phyloP scores from a whole-genome alignment of 495 filamentous ascomycete genomes.

The Podospora pseudoanserina region DNA sequence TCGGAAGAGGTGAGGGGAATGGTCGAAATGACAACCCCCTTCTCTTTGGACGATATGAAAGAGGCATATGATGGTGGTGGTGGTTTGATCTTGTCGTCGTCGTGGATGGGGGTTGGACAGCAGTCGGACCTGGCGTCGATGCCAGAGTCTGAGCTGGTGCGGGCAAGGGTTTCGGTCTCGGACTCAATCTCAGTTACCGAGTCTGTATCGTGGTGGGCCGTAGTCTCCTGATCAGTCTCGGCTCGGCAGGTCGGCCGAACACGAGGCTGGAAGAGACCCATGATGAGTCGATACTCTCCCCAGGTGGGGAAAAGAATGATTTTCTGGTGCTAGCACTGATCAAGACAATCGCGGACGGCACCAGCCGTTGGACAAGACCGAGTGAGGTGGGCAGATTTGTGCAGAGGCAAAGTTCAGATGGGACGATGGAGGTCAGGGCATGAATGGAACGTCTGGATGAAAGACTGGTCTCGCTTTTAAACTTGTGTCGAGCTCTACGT shows the following conservation, averaged over 20 bases:
- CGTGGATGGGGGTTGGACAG: not conserved
- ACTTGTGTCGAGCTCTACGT: not conserved
- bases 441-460: not conserved
- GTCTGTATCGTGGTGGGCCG: not conserved
- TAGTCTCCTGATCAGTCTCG: not conserved
- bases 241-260: not conserved
- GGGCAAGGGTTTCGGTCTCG: not conserved
- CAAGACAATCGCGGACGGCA: not conserved
- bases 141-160: not conserved
- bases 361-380: not conserved
- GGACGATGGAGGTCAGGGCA: not conserved
- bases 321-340: no score
- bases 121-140: not conserved
- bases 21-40: not conserved
- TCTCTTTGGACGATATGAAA: not conserved
- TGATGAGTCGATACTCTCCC: not conserved
- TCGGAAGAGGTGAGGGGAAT: not conserved
- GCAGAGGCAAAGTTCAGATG: not conserved
- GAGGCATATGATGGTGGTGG: conserved; percentile 2
- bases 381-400: not conserved
- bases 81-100: not conserved
- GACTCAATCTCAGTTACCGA: not conserved
- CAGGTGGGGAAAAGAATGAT: not conserved
- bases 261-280: not conserved
- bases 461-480: not conserved